These are phyloP conservation scores for Ophiostoma ulmi DNA, from an alignment of 2,329 filamentous ascomycete species.

Conservation along the genomic window DNA sequence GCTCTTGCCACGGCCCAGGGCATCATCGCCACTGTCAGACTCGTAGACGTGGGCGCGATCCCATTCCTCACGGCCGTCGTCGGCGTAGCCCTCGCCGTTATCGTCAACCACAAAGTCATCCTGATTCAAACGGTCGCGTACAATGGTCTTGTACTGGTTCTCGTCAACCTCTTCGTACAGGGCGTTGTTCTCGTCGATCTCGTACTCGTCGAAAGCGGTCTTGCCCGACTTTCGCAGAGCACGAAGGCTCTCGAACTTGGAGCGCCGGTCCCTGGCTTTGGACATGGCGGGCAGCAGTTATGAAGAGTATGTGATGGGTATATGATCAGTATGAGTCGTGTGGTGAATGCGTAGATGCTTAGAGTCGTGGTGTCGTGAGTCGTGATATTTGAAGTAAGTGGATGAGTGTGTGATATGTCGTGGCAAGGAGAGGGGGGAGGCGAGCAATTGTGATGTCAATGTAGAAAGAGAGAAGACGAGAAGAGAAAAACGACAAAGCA, in stretches of 20 bases:
- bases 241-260: conserved; percentile 69
- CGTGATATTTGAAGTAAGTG: not conserved
- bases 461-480: not conserved
- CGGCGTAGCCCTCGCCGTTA: conserved; percentile 93
- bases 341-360: not conserved
- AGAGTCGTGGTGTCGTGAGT: not conserved
- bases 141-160: conserved; percentile 93
- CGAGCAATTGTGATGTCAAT: not conserved
- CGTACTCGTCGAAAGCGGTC: conserved; percentile 81
- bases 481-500: not conserved
- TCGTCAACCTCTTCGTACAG: conserved; percentile 97
- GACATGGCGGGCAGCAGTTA: conserved; percentile 32
- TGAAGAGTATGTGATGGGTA: not conserved
- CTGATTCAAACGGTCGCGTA: conserved; percentile 79
- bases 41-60: conserved; percentile 63
- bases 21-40: conserved; percentile 72
- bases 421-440: not conserved
- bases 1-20: conserved; percentile 24
- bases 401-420: not conserved
- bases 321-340: not conserved
- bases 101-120: conserved; percentile 99
- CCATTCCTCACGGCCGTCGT: conserved; percentile 95
- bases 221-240: conserved; percentile 84
- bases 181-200: conserved; percentile 75
- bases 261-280: conserved; percentile 35